These are phyloP conservation scores for Lepidium africanum DNA, from an alignment of 345 rosid genomes.

Conservation along the genomic window DNA sequence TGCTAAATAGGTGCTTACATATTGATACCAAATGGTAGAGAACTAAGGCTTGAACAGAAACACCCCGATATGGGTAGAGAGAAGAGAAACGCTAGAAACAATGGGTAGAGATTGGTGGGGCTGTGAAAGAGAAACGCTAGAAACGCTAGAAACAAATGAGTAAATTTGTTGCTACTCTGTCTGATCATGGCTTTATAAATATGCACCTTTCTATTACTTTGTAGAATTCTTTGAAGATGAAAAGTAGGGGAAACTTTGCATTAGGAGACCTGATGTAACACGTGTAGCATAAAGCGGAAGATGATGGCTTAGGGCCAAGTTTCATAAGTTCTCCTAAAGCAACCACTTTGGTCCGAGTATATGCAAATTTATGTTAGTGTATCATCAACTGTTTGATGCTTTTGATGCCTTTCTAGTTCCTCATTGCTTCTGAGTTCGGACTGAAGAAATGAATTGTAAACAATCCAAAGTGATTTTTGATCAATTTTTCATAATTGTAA, in stretches of 20 bases:
- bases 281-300: background rate
- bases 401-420: constrained; percentile 1
- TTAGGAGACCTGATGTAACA: background rate
- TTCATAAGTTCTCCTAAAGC: background rate
- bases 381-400: background rate
- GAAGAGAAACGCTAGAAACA: too few relatives aligned
- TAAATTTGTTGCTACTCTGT: background rate
- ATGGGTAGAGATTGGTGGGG: background rate
- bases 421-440: background rate
- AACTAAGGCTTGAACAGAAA: background rate
- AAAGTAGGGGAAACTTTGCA: background rate
- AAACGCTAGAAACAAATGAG: background rate
- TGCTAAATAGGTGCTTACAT: background rate
- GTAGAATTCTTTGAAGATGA: constrained; percentile 5
- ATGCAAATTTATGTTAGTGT: background rate
- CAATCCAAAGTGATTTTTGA: background rate
- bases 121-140: too few relatives aligned
- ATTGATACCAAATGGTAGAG: background rate
- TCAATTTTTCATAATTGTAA: background rate
- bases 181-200: background rate
- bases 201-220: background rate
- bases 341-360: background rate
- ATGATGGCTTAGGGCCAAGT: background rate
- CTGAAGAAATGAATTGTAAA: background rate
- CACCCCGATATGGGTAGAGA: background rate